phyloP scores from a whole-genome alignment of 2,329 filamentous ascomycete species.

The Knoxdaviesia proteae region DNA sequence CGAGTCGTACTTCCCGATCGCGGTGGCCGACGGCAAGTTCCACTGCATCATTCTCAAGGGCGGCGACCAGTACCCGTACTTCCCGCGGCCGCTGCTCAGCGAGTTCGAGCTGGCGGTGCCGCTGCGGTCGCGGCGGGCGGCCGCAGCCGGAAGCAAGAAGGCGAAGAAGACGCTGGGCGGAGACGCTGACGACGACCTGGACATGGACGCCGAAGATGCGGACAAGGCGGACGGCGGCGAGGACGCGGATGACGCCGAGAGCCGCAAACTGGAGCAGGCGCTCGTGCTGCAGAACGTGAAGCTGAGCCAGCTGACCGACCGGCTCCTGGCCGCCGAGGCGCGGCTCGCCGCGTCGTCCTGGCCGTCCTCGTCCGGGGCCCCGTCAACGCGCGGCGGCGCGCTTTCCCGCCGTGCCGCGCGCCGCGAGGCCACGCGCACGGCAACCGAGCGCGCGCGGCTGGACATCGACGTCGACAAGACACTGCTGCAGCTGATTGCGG shows the following conservation, averaged over 20 bases:
- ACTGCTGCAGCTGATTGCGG: constrained; percentile 67
- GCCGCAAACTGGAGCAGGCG: constrained; percentile 52
- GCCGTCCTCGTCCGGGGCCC: neutral
- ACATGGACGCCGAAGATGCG: constrained; percentile 15
- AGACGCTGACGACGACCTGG: constrained; percentile 15
- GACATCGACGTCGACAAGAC: constrained; percentile 81
- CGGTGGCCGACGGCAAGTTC: constrained; percentile 77
- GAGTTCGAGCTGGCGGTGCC: constrained; percentile 90
- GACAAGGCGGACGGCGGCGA: constrained; percentile 13
- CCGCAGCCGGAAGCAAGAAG: constrained; percentile 10
- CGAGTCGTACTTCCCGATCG: constrained; percentile 88
- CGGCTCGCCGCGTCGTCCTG: constrained; percentile 16
- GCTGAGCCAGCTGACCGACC: constrained; percentile 54
- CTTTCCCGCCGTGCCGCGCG: constrained; percentile 32
- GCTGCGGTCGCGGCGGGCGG: constrained; percentile 21
- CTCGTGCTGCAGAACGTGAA: constrained; percentile 58
- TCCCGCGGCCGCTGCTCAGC: constrained; percentile 68
- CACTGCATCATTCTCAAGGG: constrained; percentile 99
- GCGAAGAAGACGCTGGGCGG: constrained; percentile 12
- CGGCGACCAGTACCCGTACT: constrained; percentile 80
- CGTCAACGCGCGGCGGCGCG: constrained; percentile 4
- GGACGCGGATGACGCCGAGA: constrained; percentile 20
- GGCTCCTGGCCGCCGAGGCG: constrained; percentile 42
- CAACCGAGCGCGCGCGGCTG: constrained; percentile 40
- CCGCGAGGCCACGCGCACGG: no score